phyloP scores from a whole-genome alignment of 2,329 filamentous ascomycete genomes.

The Pyrenophora tritici-repentis region DNA sequence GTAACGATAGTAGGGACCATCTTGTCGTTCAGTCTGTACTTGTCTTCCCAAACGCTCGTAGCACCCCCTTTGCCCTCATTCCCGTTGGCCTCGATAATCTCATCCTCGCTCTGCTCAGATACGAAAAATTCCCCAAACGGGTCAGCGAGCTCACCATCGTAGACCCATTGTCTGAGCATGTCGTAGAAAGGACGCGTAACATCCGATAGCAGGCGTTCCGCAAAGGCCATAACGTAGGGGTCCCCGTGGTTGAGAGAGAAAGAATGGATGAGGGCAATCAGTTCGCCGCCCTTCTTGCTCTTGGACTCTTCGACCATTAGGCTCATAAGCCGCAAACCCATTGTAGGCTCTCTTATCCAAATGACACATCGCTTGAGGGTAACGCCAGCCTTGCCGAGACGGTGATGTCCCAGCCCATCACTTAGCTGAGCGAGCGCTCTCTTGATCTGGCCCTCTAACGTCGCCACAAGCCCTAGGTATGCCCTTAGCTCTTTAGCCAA shows the following conservation, averaged over 20 bases:
- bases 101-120: slow-evolving; percentile 71
- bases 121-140: slow-evolving; percentile 97
- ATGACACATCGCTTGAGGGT: slow-evolving; percentile 94
- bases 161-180: slow-evolving; percentile 95
- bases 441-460: slow-evolving; percentile 88
- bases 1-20: slow-evolving; percentile 96
- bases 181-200: slow-evolving; percentile 96
- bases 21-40: slow-evolving; percentile 81
- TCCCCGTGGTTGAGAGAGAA: slow-evolving; percentile 95
- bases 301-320: slow-evolving; percentile 90
- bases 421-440: slow-evolving; percentile 77
- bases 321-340: slow-evolving; percentile 91
- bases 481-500: slow-evolving; percentile 83
- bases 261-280: slow-evolving; percentile 90
- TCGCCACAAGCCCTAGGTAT: slow-evolving; percentile 88
- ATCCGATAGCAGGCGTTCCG: slow-evolving; percentile 82
- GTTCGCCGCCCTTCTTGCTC: slow-evolving; percentile 80
- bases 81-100: slow-evolving; percentile 46
- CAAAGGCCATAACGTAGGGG: slow-evolving; percentile 90
- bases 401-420: slow-evolving; percentile 67
- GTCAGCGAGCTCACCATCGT: slow-evolving; percentile 96
- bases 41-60: slow-evolving; percentile 96
- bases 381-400: slow-evolving; percentile 83
- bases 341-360: slow-evolving; percentile 96
- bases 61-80: slow-evolving; percentile 61